Base-by-base conservation (phyloP, 441 rosid genomes). In the Pelargonium cotyledonis region DNA sequence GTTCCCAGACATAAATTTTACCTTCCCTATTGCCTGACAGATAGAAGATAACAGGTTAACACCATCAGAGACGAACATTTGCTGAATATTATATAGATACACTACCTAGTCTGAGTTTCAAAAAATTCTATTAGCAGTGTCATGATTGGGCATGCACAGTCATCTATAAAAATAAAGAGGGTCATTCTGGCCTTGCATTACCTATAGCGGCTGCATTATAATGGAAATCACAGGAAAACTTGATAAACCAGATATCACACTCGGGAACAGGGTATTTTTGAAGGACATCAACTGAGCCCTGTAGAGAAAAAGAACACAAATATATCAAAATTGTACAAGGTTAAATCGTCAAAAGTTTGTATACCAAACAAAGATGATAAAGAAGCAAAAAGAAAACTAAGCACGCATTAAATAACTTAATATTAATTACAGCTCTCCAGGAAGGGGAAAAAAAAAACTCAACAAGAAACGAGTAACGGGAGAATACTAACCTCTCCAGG, bases 201-300 rank as follows among this genome's bases (percentile, higher is more conserved):
- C 99, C 99, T 82, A 95, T 87, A 57, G 97, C 94, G 66, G 85
- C 85, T 51, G 90, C 78, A 46, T 84, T 85, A 76, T 80, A 85
- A 78, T 86, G 88, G 77, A 95, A 85, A 80, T 95, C 97, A 21
- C 86, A 95, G 14, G 99, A 91, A 75, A 95, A 95, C 80, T 95
- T 95, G 83, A 95, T 89, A 83, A 95, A 95, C 97, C 97, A 95
- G 68, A 95, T 92, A 77, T 89, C 97, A 69, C 97, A 91, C 77
- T 85, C 89, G 0, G 99, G 99, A 74, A 91, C 83, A 3, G 97
- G 99, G 74, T 95, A 95, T 73, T 84, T 95, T 77, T 85, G 90
- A 55, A 95, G 89, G 80, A 95, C 85, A 81, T 95, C 99, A 31
- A 88, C 82, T 0, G 89, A 85, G 47, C 97, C 97, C 99, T 91